phyloP scores from a whole-genome alignment of 2,329 filamentous ascomycete species.

The Neoscytalidium dimidiatum region DNA sequence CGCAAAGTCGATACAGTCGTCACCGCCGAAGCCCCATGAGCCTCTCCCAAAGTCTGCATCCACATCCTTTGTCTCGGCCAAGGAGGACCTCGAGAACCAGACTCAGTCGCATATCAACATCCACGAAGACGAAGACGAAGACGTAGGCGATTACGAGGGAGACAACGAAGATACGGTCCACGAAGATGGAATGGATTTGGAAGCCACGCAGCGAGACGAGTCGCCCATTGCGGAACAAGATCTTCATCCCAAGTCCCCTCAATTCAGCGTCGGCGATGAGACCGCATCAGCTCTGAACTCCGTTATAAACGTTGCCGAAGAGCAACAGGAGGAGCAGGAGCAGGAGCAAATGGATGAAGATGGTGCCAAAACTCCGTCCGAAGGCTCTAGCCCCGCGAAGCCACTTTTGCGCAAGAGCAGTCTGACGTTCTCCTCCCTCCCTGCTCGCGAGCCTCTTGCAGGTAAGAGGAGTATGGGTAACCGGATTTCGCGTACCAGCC shows the following conservation, averaged over 20 bases:
- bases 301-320: constrained; percentile 24
- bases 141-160: constrained; percentile 24
- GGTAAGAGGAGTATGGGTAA: constrained; percentile 80
- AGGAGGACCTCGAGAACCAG: constrained; percentile 41
- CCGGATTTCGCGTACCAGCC: constrained; percentile 73
- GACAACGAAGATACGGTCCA: constrained; percentile 24
- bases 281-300: constrained; percentile 35
- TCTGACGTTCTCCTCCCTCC: constrained; percentile 88
- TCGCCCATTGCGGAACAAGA: constrained; percentile 1
- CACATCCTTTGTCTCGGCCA: constrained; percentile 52
- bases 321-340: constrained; percentile 40
- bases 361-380: constrained; percentile 63
- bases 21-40: constrained; percentile 10
- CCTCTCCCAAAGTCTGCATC: constrained; percentile 22
- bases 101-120: constrained; percentile 15
- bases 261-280: constrained; percentile 35
- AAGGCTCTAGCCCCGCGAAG: constrained; percentile 72
- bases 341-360: constrained; percentile 47
- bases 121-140: constrained; percentile 23
- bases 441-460: constrained; percentile 83
- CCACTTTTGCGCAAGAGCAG: constrained; percentile 88
- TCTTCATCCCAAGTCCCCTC: constrained; percentile 25
- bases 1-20: constrained; percentile 29
- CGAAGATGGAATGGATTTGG: constrained; percentile 24
- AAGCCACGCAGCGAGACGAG: constrained; percentile 6